phyloP scores from a whole-genome alignment of 768 basidiomycete species.

The Mycena crocata region DNA sequence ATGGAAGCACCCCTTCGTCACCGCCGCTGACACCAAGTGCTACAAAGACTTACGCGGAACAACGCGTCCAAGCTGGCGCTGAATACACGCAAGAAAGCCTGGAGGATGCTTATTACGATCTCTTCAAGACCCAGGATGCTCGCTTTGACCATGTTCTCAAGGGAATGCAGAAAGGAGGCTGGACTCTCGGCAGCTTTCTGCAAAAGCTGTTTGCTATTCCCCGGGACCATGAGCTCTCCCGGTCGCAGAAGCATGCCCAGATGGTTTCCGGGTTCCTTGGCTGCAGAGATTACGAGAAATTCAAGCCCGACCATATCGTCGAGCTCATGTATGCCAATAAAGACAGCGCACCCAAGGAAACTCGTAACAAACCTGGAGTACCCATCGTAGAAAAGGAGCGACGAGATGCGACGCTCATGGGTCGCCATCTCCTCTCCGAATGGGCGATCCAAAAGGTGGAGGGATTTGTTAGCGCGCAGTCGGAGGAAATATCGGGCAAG shows the following conservation, averaged over 20 bases:
- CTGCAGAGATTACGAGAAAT: neutral
- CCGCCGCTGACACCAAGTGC: no score
- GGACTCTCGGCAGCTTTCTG: conserved; percentile 3
- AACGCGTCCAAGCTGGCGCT: no score
- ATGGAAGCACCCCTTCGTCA: no score
- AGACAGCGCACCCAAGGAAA: neutral
- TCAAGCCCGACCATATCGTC: neutral
- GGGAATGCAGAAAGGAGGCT: conserved; percentile 1
- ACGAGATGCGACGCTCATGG: neutral
- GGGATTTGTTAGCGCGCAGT: neutral
- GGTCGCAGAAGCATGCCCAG: neutral
- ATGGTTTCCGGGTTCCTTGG: neutral
- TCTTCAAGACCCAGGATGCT: no score
- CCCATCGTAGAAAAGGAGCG: neutral
- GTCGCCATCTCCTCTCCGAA: conserved; percentile 5
- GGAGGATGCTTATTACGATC: no score
- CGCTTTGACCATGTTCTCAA: conserved; percentile 14
- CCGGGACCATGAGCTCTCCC: neutral
- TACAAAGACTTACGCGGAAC: no score
- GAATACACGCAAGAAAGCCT: no score
- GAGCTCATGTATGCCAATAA: conserved; percentile 14
- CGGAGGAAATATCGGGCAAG: conserved; percentile 1
- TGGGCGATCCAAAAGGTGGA: conserved; percentile 19
- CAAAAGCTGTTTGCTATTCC: neutral
- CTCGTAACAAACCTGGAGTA: neutral